phyloP scores from a whole-genome alignment of 140 eudicot genomes.

The Stevia rebaudiana region DNA sequence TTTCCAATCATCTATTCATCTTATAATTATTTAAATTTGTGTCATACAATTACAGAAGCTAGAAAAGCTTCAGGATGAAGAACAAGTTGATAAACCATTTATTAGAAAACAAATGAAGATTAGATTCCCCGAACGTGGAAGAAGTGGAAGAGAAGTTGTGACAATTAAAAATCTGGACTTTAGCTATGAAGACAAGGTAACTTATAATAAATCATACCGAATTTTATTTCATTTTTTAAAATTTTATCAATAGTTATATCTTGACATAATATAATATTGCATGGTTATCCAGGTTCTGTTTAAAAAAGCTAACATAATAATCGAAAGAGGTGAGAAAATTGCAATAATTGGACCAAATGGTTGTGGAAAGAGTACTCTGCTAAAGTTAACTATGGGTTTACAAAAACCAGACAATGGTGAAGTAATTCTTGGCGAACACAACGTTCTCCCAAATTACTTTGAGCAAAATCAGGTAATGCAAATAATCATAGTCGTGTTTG shows the following conservation, averaged over 20 bases:
- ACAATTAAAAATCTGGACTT: constrained; percentile 62
- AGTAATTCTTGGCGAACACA: constrained; percentile 83
- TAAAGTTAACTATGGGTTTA: constrained; percentile 73
- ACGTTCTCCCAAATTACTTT: constrained; percentile 86
- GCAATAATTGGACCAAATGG: constrained; percentile 96
- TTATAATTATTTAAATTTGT: constrained; percentile 8
- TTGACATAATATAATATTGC: constrained; percentile 9
- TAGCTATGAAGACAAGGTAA: constrained; percentile 74
- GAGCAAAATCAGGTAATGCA: constrained; percentile 88
- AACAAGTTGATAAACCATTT: constrained; percentile 93
- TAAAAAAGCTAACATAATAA: constrained; percentile 61
- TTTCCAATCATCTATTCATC: neutral
- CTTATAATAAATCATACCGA: neutral
- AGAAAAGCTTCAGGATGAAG: constrained; percentile 92
- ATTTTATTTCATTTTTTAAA: neutral
- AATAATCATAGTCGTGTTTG: neutral
- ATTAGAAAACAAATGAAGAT: constrained; percentile 92
- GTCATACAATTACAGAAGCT: constrained; percentile 54
- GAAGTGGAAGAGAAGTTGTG: constrained; percentile 74
- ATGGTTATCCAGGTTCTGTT: constrained; percentile 58
- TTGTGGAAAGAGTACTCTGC: constrained; percentile 92
- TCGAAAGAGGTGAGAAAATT: constrained; percentile 87
- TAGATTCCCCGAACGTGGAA: constrained; percentile 94
- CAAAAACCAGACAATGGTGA: constrained; percentile 60
- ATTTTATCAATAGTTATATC: neutral